Conservation (phyloP, 805 yeast genomes). For the Debaryomyces tyrocola region DNA sequence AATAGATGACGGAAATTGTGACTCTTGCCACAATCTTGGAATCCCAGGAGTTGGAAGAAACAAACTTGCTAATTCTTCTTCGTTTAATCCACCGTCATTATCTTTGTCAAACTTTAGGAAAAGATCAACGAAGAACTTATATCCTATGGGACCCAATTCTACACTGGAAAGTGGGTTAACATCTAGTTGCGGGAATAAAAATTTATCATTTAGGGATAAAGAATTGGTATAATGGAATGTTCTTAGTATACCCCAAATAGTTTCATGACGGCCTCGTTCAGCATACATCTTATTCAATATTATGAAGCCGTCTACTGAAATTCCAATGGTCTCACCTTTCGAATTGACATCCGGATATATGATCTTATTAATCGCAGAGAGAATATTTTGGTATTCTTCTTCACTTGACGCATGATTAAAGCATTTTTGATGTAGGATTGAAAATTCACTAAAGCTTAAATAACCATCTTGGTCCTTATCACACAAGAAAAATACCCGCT, state of each 20-base stretch:
- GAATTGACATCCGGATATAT: slow-evolving; percentile 25
- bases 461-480: slow-evolving; percentile 91
- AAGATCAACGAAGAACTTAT: slow-evolving; percentile 85
- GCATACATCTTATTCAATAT: slow-evolving; percentile 78
- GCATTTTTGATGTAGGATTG: slow-evolving; percentile 69
- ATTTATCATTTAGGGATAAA: slow-evolving; percentile 74
- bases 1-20: slow-evolving; percentile 82
- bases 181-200: slow-evolving; percentile 76
- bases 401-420: slow-evolving; percentile 52
- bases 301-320: slow-evolving; percentile 74
- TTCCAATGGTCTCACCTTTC: slow-evolving; percentile 44
- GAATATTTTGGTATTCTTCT: slow-evolving; percentile 39
- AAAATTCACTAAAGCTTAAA: slow-evolving; percentile 69
- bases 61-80: slow-evolving; percentile 62
- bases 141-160: slow-evolving; percentile 90
- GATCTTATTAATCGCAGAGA: slow-evolving; percentile 29
- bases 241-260: slow-evolving; percentile 92
- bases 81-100: slow-evolving; percentile 92
- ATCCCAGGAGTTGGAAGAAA: slow-evolving; percentile 93
- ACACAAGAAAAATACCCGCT: slow-evolving; percentile 77
- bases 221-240: slow-evolving; percentile 92
- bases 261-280: slow-evolving; percentile 91
- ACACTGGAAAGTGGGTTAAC: slow-evolving; percentile 77
- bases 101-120: slow-evolving; percentile 88
- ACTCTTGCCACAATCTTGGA: slow-evolving; percentile 82